Conservation (phyloP, 2,329 filamentous ascomycete species). For the Rhexocercosporidium sp. region DNA sequence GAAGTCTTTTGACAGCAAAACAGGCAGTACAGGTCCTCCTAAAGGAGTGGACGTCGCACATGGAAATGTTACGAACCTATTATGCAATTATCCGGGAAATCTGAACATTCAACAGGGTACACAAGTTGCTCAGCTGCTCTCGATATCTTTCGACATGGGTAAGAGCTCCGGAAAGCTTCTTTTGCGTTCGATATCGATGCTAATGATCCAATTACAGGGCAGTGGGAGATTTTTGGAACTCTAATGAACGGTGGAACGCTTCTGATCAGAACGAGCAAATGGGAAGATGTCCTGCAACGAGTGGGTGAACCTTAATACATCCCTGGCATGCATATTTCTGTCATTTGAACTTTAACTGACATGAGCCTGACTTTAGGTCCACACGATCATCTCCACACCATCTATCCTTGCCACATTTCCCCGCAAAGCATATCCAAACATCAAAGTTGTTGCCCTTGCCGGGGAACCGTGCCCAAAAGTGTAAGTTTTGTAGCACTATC, state of each 20-base stretch:
- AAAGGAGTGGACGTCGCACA: slow-evolving; percentile 78
- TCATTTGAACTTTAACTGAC: not conserved
- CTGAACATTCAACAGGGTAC: slow-evolving; percentile 56
- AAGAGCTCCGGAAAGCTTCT: slow-evolving; percentile 33
- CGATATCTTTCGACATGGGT: slow-evolving; percentile 67
- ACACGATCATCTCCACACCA: slow-evolving; percentile 61
- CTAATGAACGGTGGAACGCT: slow-evolving; percentile 63
- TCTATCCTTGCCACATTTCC: slow-evolving; percentile 58
- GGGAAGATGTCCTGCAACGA: slow-evolving; percentile 52
- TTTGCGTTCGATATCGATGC: not conserved
- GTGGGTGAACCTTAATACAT: slow-evolving; percentile 40
- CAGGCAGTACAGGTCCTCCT: slow-evolving; percentile 72
- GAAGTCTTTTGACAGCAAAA: slow-evolving; percentile 16
- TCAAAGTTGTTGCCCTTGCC: slow-evolving; percentile 59
- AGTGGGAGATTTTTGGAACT: slow-evolving; percentile 64
- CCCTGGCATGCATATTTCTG: not conserved
- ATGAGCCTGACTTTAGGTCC: slow-evolving; percentile 7
- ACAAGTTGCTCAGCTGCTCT: slow-evolving; percentile 60
- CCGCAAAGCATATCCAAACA: slow-evolving; percentile 53
- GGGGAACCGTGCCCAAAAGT: slow-evolving; percentile 56
- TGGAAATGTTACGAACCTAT: slow-evolving; percentile 57
- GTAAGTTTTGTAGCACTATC: slow-evolving; percentile 46
- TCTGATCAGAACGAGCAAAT: slow-evolving; percentile 55
- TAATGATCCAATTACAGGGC: slow-evolving; percentile 46
- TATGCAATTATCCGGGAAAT: slow-evolving; percentile 56